These are phyloP conservation scores for Favolaschia claudopus DNA, from an alignment of 768 basidiomycete genomes.

Conservation along the genomic window DNA sequence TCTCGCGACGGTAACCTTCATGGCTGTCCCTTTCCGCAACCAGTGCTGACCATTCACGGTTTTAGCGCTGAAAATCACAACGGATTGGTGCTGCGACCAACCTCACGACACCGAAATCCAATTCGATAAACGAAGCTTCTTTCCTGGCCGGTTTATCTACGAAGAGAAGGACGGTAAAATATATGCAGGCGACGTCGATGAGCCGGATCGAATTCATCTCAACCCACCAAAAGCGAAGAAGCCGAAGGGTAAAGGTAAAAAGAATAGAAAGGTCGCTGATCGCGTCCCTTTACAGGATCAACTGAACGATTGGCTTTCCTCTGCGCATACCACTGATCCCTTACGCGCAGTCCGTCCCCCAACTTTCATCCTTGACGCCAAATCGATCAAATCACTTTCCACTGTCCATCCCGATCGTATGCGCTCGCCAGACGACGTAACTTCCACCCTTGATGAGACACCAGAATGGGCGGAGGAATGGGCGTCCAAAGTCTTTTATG, in stretches of 20 bases:
- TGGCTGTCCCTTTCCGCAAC: too few relatives aligned
- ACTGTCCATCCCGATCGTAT: slow-evolving; percentile 12
- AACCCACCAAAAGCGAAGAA: neutral
- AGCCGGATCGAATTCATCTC: neutral
- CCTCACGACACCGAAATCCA: neutral
- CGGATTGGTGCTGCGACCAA: neutral
- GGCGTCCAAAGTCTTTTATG: slow-evolving; percentile 6
- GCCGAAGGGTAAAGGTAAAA: neutral
- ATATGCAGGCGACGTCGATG: neutral
- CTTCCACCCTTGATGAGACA: slow-evolving; percentile 23
- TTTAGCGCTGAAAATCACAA: too few relatives aligned
- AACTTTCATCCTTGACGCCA: slow-evolving; percentile 6
- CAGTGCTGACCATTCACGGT: too few relatives aligned
- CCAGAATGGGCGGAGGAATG: slow-evolving; percentile 33
- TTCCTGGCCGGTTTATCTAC: neutral
- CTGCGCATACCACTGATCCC: slow-evolving; percentile 1
- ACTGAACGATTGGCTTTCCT: slow-evolving; percentile 28
- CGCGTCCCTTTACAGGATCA: slow-evolving; percentile 13
- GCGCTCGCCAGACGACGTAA: slow-evolving; percentile 5
- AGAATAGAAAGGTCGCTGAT: slow-evolving; percentile 19
- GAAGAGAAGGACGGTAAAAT: neutral
- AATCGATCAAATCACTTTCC: slow-evolving; percentile 12
- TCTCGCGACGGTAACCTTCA: neutral
- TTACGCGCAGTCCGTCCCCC: slow-evolving; percentile 6
- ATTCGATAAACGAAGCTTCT: neutral